Conservation (phyloP, 768 basidiomycete species). For the Ramaria sp. region DNA sequence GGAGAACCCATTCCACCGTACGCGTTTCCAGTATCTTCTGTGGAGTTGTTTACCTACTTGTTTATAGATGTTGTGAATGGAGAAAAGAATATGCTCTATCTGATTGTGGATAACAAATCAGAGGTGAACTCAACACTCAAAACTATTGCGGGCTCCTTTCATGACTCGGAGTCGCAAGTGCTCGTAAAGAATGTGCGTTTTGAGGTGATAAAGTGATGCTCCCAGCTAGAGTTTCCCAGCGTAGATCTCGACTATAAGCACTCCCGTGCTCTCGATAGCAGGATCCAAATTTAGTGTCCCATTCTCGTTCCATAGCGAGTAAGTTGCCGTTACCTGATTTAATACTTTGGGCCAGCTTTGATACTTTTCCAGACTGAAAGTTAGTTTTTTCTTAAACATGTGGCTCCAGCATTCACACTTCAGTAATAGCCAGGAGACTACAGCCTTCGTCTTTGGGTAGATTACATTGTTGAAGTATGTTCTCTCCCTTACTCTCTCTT, state of each 20-base stretch:
- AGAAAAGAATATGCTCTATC: conserved; percentile 56
- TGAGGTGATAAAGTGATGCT: neutral
- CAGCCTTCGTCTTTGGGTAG: conserved; percentile 66
- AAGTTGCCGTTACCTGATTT: conserved; percentile 21
- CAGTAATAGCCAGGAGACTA: conserved; percentile 56
- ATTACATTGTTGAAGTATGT: conserved; percentile 53
- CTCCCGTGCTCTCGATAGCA: conserved; percentile 40
- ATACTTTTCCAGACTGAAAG: conserved; percentile 13
- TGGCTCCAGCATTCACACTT: neutral
- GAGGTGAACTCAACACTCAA: conserved; percentile 59
- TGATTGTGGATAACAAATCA: conserved; percentile 68
- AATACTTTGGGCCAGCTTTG: conserved; percentile 12
- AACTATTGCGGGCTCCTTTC: conserved; percentile 55
- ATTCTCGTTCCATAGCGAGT: conserved; percentile 77
- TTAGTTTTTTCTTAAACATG: conserved; percentile 1
- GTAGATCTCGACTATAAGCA: conserved; percentile 50
- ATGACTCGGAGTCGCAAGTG: conserved; percentile 47
- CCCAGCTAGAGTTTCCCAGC: neutral
- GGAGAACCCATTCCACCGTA: conserved; percentile 67
- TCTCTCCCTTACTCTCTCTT: neutral
- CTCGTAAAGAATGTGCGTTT: conserved; percentile 64
- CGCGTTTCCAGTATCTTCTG: conserved; percentile 20
- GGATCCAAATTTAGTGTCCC: conserved; percentile 54
- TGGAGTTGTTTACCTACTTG: neutral
- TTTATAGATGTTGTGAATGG: conserved; percentile 72